A percentile compares a stretch with the other conserved stretches of the same genome.
Conservation (phyloP, 495 filamentous ascomycete species). For the Penicillium nucicola region DNA sequence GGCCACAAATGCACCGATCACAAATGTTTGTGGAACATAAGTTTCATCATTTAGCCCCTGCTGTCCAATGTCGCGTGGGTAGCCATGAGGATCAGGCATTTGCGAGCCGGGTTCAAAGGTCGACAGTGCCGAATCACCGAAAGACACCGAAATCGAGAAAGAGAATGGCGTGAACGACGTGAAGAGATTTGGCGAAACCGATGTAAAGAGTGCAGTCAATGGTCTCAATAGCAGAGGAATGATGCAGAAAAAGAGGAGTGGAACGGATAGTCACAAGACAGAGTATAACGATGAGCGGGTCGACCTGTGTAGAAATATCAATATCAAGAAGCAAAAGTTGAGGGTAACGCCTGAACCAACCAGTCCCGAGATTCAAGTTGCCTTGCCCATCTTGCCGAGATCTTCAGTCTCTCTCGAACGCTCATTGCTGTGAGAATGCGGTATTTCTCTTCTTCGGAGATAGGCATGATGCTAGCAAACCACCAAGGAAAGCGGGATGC, state of each 20-base stretch:
- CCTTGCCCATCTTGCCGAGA: conserved; percentile 71
- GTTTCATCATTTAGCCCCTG: conserved; percentile 11
- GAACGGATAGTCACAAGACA: conserved; percentile 52
- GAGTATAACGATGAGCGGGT: conserved; percentile 30
- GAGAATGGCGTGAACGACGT: conserved; percentile 35
- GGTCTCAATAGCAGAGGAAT: conserved; percentile 26
- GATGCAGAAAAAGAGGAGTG: conserved; percentile 39
- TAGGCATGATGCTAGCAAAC: conserved; percentile 79
- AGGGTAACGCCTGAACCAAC: conserved; percentile 49
- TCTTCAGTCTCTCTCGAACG: conserved; percentile 77
- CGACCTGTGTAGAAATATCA: conserved; percentile 25
- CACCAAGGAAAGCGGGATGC: conserved; percentile 82
- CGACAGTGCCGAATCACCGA: conserved; percentile 25
- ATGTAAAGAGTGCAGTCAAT: conserved; percentile 14
- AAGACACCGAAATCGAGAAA: conserved; percentile 41
- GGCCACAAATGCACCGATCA: conserved; percentile 33
- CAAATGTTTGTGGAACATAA: conserved; percentile 34
- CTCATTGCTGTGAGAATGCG: conserved; percentile 64
- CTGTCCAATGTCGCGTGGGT: neutral
- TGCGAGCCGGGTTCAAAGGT: conserved; percentile 7
- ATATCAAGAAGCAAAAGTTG: conserved; percentile 1
- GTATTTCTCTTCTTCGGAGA: conserved; percentile 77
- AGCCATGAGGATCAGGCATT: neutral
- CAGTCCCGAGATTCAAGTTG: conserved; percentile 68
- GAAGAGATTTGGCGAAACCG: conserved; percentile 26